phyloP scores from a whole-genome alignment of 2,329 filamentous ascomycete species.

The Cadophora malorum region DNA sequence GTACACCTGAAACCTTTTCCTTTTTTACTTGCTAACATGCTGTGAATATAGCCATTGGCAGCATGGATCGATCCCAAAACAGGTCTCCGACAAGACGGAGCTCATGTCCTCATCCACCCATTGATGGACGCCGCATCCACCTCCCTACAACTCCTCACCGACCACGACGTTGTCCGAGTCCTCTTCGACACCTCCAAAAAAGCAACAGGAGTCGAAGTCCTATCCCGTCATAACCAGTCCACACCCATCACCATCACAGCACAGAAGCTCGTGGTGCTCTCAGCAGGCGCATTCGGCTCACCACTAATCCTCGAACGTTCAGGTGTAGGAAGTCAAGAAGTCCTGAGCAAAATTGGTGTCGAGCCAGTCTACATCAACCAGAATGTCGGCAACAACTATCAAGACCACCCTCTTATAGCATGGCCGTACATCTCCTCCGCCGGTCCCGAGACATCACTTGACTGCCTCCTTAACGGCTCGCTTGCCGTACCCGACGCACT shows the following conservation, averaged over 20 bases:
- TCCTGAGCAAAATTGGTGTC: neutral
- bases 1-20: neutral
- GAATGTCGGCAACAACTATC: neutral
- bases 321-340: neutral
- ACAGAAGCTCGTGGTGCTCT: neutral
- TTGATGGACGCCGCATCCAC: neutral
- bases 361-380: neutral
- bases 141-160: neutral
- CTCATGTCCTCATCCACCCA: neutral
- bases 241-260: neutral
- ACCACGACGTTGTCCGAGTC: constrained; percentile 1
- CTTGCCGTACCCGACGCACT: neutral
- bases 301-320: neutral
- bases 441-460: neutral
- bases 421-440: neutral
- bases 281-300: neutral
- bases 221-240: neutral
- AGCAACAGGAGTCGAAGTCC: neutral
- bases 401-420: neutral
- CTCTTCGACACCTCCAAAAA: neutral
- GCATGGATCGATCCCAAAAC: constrained; percentile 7
- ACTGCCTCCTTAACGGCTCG: neutral
- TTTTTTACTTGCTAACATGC: neutral
- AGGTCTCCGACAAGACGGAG: neutral
- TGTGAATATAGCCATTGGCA: neutral